phyloP scores from a whole-genome alignment of 75 land plant species.

The Gnetum montanum region DNA sequence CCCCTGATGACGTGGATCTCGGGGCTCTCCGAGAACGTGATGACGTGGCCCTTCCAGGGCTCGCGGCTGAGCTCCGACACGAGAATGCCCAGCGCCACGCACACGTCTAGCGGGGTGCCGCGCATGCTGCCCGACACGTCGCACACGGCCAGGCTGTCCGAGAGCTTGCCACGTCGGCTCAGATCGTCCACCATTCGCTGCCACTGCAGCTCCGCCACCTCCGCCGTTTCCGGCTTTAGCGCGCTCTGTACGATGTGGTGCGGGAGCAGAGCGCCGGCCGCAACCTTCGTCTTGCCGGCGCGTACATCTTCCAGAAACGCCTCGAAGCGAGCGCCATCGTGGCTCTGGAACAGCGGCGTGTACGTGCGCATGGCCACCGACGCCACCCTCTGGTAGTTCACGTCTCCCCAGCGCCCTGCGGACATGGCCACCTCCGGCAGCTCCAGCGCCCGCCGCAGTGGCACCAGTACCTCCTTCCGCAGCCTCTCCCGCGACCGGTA shows the following conservation, averaged over 20 bases:
- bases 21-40: constrained; percentile 54
- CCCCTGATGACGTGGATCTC: constrained; percentile 37
- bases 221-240: constrained; percentile 5
- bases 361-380: constrained; percentile 72
- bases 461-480: constrained; percentile 50
- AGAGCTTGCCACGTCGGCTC: constrained; percentile 25
- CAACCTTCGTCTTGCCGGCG: constrained; percentile 46
- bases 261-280: constrained; percentile 65
- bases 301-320: constrained; percentile 33
- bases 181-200: constrained; percentile 49
- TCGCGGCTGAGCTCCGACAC: constrained; percentile 54
- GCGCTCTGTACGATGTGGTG: constrained; percentile 41
- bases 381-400: constrained; percentile 58
- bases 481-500: constrained; percentile 42
- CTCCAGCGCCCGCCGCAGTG: constrained; percentile 33
- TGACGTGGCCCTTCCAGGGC: constrained; percentile 63
- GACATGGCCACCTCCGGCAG: constrained; percentile 61
- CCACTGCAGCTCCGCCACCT: constrained; percentile 73
- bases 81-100: constrained; percentile 57
- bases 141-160: constrained; percentile 53
- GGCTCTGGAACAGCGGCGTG: constrained; percentile 40
- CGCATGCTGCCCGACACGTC: constrained; percentile 73
- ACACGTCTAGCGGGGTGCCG: constrained; percentile 57
- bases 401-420: constrained; percentile 33
- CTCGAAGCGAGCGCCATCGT: constrained; percentile 40